These are phyloP conservation scores for Phoma sp. DNA, from an alignment of 2,329 filamentous ascomycete genomes.

Conservation along the genomic window DNA sequence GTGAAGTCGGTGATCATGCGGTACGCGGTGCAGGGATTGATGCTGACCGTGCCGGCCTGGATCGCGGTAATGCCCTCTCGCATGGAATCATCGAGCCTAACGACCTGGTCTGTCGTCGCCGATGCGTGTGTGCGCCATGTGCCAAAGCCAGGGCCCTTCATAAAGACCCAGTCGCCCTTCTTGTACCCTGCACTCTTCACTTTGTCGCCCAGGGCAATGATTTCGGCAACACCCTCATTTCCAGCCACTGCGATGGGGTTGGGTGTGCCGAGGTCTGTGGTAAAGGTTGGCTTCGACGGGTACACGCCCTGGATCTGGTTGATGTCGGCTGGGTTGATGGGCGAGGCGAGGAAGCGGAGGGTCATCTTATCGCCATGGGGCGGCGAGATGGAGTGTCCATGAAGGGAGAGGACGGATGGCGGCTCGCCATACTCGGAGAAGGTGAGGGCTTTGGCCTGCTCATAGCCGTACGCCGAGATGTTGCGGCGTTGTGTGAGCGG, in stretches of 20 bases:
- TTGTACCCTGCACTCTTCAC: constrained; percentile 63
- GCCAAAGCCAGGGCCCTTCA: constrained; percentile 81
- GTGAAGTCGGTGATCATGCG: constrained; percentile 88
- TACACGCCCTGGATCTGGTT: constrained; percentile 98
- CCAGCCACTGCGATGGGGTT: constrained; percentile 80
- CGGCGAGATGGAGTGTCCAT: constrained; percentile 79
- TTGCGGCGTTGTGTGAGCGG: constrained; percentile 46
- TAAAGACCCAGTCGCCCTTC: constrained; percentile 93
- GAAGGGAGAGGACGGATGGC: constrained; percentile 71
- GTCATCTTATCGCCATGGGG: constrained; percentile 75
- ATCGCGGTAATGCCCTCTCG: constrained; percentile 73
- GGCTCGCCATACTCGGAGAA: constrained; percentile 80
- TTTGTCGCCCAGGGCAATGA: constrained; percentile 72
- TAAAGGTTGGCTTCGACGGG: constrained; percentile 82
- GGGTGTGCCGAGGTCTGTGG: constrained; percentile 75
- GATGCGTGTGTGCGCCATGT: constrained; percentile 95
- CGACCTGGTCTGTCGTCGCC: constrained; percentile 65
- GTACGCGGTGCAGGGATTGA: constrained; percentile 95
- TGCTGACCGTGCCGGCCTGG: constrained; percentile 85
- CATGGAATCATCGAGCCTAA: constrained; percentile 74
- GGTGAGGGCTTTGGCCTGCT: constrained; percentile 82
- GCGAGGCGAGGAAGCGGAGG: constrained; percentile 85
- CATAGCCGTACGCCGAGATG: constrained; percentile 76
- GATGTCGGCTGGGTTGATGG: constrained; percentile 96
- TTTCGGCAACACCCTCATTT: constrained; percentile 94